Conservation (phyloP, 768 basidiomycete species). For the Podaxis sp. region DNA sequence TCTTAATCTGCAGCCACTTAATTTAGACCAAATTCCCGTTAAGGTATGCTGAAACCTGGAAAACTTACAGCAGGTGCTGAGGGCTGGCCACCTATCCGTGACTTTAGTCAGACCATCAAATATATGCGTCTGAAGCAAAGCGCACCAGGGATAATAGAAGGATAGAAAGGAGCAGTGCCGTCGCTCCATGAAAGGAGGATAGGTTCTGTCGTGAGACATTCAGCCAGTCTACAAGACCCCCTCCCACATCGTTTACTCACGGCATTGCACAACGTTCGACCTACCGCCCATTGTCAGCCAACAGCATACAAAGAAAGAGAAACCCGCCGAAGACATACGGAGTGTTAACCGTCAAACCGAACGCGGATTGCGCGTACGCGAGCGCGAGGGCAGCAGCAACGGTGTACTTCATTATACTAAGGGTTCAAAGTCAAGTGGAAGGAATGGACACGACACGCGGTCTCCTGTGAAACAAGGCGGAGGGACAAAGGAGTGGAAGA, state of each 20-base stretch:
- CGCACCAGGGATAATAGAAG: conserved; percentile 63
- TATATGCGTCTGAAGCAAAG: neutral
- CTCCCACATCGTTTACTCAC: conserved; percentile 3
- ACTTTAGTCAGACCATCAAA: neutral
- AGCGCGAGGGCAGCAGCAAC: conserved; percentile 35
- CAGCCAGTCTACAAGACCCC: neutral
- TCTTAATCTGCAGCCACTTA: conserved; percentile 44
- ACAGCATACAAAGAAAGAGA: neutral
- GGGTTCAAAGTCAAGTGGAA: conserved; percentile 13
- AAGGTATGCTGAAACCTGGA: conserved; percentile 9
- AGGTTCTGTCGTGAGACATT: conserved; percentile 48
- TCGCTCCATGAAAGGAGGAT: conserved; percentile 51
- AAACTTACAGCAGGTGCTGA: conserved; percentile 49
- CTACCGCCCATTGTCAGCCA: conserved; percentile 11
- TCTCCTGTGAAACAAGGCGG: conserved; percentile 5
- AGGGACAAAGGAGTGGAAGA: conserved; percentile 15
- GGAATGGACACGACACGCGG: conserved; percentile 13
- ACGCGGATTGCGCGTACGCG: conserved; percentile 34
- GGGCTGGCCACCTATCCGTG: conserved; percentile 49
- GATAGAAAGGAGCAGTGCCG: conserved; percentile 56
- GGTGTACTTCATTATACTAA: conserved; percentile 37
- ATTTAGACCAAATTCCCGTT: conserved; percentile 18
- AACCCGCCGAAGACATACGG: conserved; percentile 48
- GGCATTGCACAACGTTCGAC: conserved; percentile 42
- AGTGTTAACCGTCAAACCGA: conserved; percentile 59